Conservation (phyloP, 75 land plant species). For the Chamaecyparis obtusa region DNA sequence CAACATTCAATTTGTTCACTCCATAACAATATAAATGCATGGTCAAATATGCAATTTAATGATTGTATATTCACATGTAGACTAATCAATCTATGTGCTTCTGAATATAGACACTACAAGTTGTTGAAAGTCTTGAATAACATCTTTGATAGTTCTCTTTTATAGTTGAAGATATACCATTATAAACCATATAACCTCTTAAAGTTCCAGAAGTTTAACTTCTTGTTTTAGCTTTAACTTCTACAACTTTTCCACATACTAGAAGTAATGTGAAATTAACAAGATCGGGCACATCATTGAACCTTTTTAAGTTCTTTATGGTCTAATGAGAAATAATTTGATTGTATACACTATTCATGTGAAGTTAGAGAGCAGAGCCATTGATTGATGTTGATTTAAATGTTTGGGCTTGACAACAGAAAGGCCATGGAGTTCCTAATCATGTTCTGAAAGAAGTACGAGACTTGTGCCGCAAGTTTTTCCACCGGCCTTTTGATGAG, state of each 20-base stretch:
- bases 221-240: background rate
- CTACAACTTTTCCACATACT: background rate
- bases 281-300: background rate
- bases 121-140: background rate
- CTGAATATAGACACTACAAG: background rate
- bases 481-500: conserved; percentile 60
- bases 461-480: conserved; percentile 52
- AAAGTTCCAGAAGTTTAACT: background rate
- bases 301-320: background rate
- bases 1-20: background rate
- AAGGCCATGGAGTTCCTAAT: conserved; percentile 85
- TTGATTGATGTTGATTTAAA: background rate
- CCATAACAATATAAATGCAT: background rate
- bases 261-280: background rate
- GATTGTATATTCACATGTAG: background rate
- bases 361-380: background rate
- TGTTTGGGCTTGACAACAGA: conserved; percentile 38
- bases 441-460: conserved; percentile 56
- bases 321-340: background rate
- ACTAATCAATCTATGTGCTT: background rate
- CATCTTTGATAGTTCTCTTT: background rate
- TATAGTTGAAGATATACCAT: background rate
- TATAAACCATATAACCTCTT: background rate
- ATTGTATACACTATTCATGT: background rate
- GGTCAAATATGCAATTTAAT: background rate